Evolutionary conservation across 495 filamentous ascomycete species (phyloP).

Genomic region (Xylaria telfairii): DNA sequence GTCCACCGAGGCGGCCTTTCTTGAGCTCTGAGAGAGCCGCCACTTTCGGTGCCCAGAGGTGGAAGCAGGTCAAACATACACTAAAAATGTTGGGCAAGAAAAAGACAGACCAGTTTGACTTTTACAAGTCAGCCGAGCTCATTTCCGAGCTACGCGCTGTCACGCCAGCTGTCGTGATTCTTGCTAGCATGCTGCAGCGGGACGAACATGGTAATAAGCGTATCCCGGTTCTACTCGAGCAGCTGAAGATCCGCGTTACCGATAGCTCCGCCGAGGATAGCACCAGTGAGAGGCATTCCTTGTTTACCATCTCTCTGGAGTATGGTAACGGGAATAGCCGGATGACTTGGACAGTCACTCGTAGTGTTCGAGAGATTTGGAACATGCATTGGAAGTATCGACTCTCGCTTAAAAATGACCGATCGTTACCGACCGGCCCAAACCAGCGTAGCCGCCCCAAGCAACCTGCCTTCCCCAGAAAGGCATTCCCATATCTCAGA

Average conservation of each 20-base stretch:
- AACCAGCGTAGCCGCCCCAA: constrained; percentile 62
- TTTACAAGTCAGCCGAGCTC: constrained; percentile 93
- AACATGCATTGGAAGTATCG: constrained; percentile 95
- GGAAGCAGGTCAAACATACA: constrained; percentile 84
- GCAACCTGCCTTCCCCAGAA: constrained; percentile 86
- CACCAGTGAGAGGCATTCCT: constrained; percentile 77
- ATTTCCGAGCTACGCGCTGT: constrained; percentile 94
- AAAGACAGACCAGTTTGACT: constrained; percentile 86
- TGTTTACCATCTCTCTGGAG: constrained; percentile 92
- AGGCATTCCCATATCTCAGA: constrained; percentile 89
- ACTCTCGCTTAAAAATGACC: constrained; percentile 78
- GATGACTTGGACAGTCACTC: constrained; percentile 96
- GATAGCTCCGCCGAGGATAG: constrained; percentile 71
- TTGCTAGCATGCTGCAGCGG: constrained; percentile 95
- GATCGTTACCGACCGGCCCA: constrained; percentile 60
- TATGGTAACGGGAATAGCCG: constrained; percentile 94
- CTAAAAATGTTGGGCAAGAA: constrained; percentile 82
- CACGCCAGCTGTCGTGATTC: constrained; percentile 86
- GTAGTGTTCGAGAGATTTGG: constrained; percentile 85
- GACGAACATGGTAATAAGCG: constrained; percentile 95
- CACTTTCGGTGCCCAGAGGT: constrained; percentile 82
- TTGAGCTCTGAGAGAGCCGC: constrained; percentile 69
- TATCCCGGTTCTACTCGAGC: constrained; percentile 92
- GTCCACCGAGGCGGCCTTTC: constrained; percentile 53
- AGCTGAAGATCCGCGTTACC: constrained; percentile 85